A percentile compares a stretch with the other conserved stretches of the same genome.
phyloP scores from a whole-genome alignment of 2,329 filamentous ascomycete species.

The Verticillium isaacii region DNA sequence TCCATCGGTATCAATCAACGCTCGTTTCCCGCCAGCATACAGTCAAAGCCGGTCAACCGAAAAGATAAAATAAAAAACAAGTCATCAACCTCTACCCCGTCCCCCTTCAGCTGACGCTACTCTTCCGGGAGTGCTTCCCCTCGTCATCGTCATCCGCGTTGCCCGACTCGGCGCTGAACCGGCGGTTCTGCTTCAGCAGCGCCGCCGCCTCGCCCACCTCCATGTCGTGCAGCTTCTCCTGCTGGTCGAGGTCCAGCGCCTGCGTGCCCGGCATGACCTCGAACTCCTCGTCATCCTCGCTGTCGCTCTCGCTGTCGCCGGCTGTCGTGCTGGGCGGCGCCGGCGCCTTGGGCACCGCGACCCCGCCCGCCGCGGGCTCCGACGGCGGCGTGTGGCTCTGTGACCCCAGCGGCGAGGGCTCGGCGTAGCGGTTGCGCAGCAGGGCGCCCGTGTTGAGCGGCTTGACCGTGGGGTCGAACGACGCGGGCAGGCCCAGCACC shows the following conservation, averaged over 20 bases:
- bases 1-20: too few relatives aligned
- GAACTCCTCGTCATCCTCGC: constrained; percentile 30
- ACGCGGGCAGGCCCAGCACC: constrained; percentile 56
- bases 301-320: constrained; percentile 1
- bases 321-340: constrained; percentile 2
- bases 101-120: constrained; percentile 6
- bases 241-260: constrained; percentile 40
- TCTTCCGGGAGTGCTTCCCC: constrained; percentile 9
- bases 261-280: constrained; percentile 33
- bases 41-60: neutral
- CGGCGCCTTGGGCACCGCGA: neutral
- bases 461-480: constrained; percentile 61
- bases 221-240: constrained; percentile 55
- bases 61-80: too few relatives aligned
- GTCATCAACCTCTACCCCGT: neutral
- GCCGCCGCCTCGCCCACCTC: constrained; percentile 54
- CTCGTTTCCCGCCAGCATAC: neutral
- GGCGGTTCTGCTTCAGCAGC: constrained; percentile 27
- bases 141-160: constrained; percentile 34
- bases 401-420: constrained; percentile 1
- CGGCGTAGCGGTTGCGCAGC: constrained; percentile 11
- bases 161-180: constrained; percentile 21
- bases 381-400: constrained; percentile 1
- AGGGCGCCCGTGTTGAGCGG: constrained; percentile 34
- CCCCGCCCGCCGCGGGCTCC: neutral